phyloP scores from a whole-genome alignment of 2,329 filamentous ascomycete species.

The Aphanocladium album region DNA sequence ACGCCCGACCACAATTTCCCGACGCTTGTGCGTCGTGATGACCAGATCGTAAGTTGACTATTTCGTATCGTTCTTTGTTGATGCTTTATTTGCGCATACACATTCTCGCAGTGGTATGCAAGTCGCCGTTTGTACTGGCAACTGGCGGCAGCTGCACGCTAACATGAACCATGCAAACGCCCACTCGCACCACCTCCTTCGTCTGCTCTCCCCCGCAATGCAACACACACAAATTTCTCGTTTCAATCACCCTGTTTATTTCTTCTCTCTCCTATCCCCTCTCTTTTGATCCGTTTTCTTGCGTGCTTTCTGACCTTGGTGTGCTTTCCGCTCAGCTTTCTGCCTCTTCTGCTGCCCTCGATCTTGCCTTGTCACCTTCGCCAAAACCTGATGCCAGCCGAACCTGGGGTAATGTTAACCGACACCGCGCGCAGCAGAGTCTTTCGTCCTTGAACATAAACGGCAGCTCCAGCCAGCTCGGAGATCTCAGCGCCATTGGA shows the following conservation, averaged over 20 bases:
- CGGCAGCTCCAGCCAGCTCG: slow-evolving; percentile 30
- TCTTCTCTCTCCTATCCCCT: slow-evolving; percentile 3
- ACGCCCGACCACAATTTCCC: slow-evolving; percentile 82
- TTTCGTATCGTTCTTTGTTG: slow-evolving; percentile 8
- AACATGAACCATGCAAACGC: neutral
- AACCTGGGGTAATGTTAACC: slow-evolving; percentile 57
- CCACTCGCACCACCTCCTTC: neutral
- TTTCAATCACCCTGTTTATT: neutral
- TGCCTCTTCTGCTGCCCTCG: slow-evolving; percentile 73
- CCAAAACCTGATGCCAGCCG: slow-evolving; percentile 56
- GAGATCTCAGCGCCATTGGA: slow-evolving; percentile 43
- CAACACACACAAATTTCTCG: neutral
- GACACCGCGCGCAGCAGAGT: slow-evolving; percentile 63
- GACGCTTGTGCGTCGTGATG: slow-evolving; percentile 66
- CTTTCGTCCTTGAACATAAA: slow-evolving; percentile 43
- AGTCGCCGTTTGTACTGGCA: neutral
- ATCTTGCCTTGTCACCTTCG: slow-evolving; percentile 68
- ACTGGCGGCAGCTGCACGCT: slow-evolving; percentile 6
- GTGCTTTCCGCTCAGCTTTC: slow-evolving; percentile 56
- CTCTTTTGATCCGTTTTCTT: slow-evolving; percentile 18
- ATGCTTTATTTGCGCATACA: neutral
- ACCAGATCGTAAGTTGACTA: slow-evolving; percentile 45
- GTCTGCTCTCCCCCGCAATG: neutral
- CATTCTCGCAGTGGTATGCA: neutral
- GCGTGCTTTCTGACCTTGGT: slow-evolving; percentile 28